Evolutionary conservation across 1,139 yeast species (phyloP), one percentile per base, ranked within the genome.

Genomic region (Debaryomycetaceae sp.): DNA sequence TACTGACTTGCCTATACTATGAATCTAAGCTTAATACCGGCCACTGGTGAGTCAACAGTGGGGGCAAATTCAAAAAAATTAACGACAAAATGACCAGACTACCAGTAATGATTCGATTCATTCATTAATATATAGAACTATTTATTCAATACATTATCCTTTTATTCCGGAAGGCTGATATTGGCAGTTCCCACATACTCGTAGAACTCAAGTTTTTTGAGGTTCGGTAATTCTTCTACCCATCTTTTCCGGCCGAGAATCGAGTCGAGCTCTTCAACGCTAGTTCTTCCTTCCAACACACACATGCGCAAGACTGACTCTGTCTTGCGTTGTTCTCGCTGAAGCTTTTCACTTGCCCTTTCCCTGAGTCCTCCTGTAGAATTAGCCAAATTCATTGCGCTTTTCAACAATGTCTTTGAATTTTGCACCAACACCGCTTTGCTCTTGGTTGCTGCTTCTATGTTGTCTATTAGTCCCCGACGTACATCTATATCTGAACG

Each of bases 401-500:
- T 77, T 46, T 72, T 76, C 34, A 78, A 59, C 34, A 78, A 63
- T 3, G 68, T 72, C 40, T 62, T 68, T 36, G 70, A 56, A 49
- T 80, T 80, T 11, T 63, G 59, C 3, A 64, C 42, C 20, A 80
- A 59, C 0, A 72, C 54, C 1, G 48, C 53, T 34, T 49, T 56
- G 52, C 66, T 65, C 37, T 60, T 62, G 5, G 48, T 50, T 0
- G 78, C 70, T 24, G 60, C 59, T 23, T 62, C 68, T 38, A 52
- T 51, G 23, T 60, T 56, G 3, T 41, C 43, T 0, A 78, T 42
- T 42, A 63, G 68, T 23, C 73, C 59, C 46, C 83, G 61, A 55
- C 78, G 82, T n/a, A 77, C 53, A 43, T 78, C 83, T 5, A 78
- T 66, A 55, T 80, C 84, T 1, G 81, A 72, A 44, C 83, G 60